phyloP scores from a whole-genome alignment of 345 rosid species.

The Leavenworthia alabamica region DNA sequence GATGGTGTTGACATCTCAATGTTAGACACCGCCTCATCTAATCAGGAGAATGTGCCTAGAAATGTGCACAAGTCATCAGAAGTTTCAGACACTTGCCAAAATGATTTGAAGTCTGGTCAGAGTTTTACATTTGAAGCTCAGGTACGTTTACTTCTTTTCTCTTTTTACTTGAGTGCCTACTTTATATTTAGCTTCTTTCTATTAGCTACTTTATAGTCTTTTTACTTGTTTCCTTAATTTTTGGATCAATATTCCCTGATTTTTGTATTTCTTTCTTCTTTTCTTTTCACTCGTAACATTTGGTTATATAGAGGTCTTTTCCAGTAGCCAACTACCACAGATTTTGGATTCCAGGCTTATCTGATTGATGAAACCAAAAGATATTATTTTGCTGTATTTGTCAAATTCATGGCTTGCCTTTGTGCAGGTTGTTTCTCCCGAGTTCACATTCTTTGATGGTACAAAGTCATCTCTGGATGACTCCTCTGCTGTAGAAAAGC shows the following conservation, averaged over 20 bases:
- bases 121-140: slow-evolving; percentile 93
- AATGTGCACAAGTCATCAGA: slow-evolving; percentile 36
- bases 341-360: background rate
- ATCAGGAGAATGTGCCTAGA: slow-evolving; percentile 39
- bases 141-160: no score
- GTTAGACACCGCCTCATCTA: slow-evolving; percentile 44
- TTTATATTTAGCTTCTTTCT: no score
- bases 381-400: background rate
- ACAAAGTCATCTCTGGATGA: slow-evolving; percentile 82
- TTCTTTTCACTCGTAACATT: slow-evolving; percentile 1
- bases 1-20: slow-evolving; percentile 78
- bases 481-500: slow-evolving; percentile 76
- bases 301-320: slow-evolving; percentile 1
- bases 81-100: slow-evolving; percentile 34
- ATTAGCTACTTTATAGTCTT: no score
- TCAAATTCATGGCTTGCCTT: slow-evolving; percentile 10
- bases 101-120: slow-evolving; percentile 39
- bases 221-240: background rate
- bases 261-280: background rate
- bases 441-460: slow-evolving; percentile 93
- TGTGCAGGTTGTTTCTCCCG: slow-evolving; percentile 81
- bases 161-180: no score
- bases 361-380: background rate
- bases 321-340: background rate
- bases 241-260: background rate